phyloP scores from a whole-genome alignment of 1,284 basidiomycete genomes.

The Rhodotorula glutinis region DNA sequence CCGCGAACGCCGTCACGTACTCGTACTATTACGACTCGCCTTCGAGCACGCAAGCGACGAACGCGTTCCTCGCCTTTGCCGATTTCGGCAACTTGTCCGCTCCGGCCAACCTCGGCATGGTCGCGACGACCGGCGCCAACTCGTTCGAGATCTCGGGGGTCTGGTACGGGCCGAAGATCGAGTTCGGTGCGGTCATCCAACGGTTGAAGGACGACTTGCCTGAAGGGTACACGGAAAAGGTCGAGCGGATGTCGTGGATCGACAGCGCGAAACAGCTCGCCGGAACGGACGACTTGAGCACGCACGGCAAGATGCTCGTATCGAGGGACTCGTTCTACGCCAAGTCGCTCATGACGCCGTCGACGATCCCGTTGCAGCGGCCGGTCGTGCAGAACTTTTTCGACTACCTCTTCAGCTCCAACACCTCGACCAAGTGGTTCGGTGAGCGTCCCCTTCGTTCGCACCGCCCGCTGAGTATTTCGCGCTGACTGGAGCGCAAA shows the following conservation, averaged over 20 bases:
- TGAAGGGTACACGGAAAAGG: background rate
- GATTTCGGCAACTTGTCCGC: slow-evolving; percentile 19
- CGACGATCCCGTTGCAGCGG: slow-evolving; percentile 29
- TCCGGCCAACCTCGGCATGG: slow-evolving; percentile 28
- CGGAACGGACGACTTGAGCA: slow-evolving; percentile 14
- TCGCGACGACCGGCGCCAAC: slow-evolving; percentile 6
- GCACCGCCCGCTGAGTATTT: no score
- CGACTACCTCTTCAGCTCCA: slow-evolving; percentile 36
- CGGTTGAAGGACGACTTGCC: slow-evolving; percentile 14
- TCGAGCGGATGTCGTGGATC: slow-evolving; percentile 24
- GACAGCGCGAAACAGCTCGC: slow-evolving; percentile 20
- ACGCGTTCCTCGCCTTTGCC: slow-evolving; percentile 19
- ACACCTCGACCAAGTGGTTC: slow-evolving; percentile 38
- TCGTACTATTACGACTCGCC: slow-evolving; percentile 23
- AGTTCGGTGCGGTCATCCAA: slow-evolving; percentile 14
- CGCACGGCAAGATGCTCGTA: slow-evolving; percentile 17
- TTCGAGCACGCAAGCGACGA: slow-evolving; percentile 8
- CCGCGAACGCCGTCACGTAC: slow-evolving; percentile 24
- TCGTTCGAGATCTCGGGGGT: slow-evolving; percentile 18
- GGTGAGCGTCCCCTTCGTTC: background rate
- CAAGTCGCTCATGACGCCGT: slow-evolving; percentile 41
- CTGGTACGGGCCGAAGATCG: slow-evolving; percentile 18
- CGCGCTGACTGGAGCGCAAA: no score
- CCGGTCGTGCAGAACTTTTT: slow-evolving; percentile 34
- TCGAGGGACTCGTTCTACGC: slow-evolving; percentile 39